phyloP scores from a whole-genome alignment of 768 basidiomycete genomes.

The Tylopilus subfusipes region DNA sequence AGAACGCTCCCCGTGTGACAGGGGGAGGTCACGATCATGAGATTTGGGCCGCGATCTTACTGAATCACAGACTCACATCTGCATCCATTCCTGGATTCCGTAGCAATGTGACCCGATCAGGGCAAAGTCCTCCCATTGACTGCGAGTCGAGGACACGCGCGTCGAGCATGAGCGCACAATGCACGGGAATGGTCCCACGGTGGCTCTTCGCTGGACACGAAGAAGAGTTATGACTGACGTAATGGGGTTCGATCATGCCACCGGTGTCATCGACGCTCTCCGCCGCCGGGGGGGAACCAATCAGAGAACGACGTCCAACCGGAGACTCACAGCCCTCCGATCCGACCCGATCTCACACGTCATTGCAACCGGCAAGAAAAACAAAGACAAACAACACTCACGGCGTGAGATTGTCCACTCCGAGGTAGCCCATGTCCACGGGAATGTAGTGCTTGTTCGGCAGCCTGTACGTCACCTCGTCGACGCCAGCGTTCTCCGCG shows the following conservation, averaged over 20 bases:
- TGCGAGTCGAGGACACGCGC: not conserved
- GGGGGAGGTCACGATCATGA: constrained; percentile 5
- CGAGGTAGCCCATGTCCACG: constrained; percentile 74
- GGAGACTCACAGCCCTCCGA: not conserved
- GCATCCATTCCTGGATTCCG: constrained; percentile 13
- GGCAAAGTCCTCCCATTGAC: not conserved
- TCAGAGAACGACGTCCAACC: not conserved
- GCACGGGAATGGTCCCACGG: constrained; percentile 14
- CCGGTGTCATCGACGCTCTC: constrained; percentile 29
- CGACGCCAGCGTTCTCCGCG: constrained; percentile 56
- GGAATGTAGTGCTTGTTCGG: constrained; percentile 97
- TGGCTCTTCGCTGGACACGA: not conserved
- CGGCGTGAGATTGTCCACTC: constrained; percentile 68
- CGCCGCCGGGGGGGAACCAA: constrained; percentile 17
- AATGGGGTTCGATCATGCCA: constrained; percentile 21
- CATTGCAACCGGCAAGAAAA: constrained; percentile 1
- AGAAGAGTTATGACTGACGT: constrained; percentile 16
- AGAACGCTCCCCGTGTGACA: not conserved
- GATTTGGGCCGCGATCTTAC: constrained; percentile 14
- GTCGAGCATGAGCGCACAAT: no score
- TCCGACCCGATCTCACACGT: constrained; percentile 19
- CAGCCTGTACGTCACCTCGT: constrained; percentile 63
- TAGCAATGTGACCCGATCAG: constrained; percentile 8
- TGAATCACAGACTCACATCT: not conserved
- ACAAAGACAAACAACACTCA: constrained; percentile 32